Base-by-base conservation (phyloP, 176 grass and related monocot species). In the Triticum timopheevii region DNA sequence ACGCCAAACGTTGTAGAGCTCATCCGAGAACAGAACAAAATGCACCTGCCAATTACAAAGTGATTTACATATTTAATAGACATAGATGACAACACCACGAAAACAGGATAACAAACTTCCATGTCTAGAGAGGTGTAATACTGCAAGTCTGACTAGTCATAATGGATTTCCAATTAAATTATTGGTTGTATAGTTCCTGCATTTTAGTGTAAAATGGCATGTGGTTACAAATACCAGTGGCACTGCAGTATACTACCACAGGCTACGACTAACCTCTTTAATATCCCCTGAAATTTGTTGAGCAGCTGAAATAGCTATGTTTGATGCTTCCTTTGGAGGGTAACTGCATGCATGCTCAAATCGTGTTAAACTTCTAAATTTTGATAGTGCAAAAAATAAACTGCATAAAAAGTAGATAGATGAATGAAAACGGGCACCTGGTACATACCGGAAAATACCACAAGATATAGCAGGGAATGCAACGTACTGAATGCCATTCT, bases 381-480 rank as follows among this genome's bases (percentile, higher is more conserved):
- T 40, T 73, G 28, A 67, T 30, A 70, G n/a, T 20, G 25, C 10
- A 25, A 66, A 52, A 6, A 36, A 12, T 15, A 73, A 83, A 28
- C 24, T 50, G 52, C 38, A 82, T 2, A 19, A n/a, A 35, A 80
- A 72, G 15, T 31, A 72, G 63, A 38, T 61, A 86, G 13, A 80
- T 83, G 19, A 90, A 70, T 47, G 23, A 74, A 40, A 85, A 66
- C 24, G 13, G 52, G 11, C 30, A 78, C 16, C 86, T 83, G 62
- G 0, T 20, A 84, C 76, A 89, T 93, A 99, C 97, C 80, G 78
- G 65, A 44, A 98, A 87, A 96, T 33, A 85, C 94, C 97, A 66
- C 97, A 98, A 24, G 97, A 96, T 94, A 98, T 87, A 78, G 97
- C 94, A 69, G 94, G 94, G 54, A 96, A 98, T 69, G 97, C 97